Evolutionary conservation across 306 rosid genomes (phyloP), one percentile per base, ranked within the genome.

Genomic region (Cicer chorassanicum): DNA sequence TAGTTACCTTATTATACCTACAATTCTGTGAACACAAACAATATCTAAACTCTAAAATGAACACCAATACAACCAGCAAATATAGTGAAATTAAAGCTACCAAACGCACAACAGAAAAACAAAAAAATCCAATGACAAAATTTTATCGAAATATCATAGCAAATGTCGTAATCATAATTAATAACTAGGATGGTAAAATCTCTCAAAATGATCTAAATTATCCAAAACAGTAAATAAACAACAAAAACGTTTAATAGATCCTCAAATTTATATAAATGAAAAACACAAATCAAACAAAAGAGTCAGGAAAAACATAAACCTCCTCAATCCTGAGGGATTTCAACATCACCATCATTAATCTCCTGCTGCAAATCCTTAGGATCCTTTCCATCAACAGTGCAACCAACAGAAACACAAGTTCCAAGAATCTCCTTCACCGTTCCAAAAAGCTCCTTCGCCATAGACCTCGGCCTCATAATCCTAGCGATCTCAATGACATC

Each of bases 321-420:
- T 63, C 48, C 86, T 92, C 83, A 93, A 11, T 93, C 98, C 77
- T 14, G 89, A 11, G 98, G 96, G 61, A 93, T 71, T 65, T 93
- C 98, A 29, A 90, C 88, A 29, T 90, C 98, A 0, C 93, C 98
- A 6, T 93, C 93, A 12, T 78, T 6, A 2, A 93, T 85, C 72
- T 93, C 98, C 83, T 89, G 87, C 85, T 93, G 98, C 80, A 93
- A 79, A 36, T 93, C 98, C 84, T 93, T 93, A 0, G 98, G 98
- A 42, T 85, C 90, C 68, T 91, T 93, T 0, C 96, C 93, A 38
- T 93, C 96, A 15, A 93, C 98, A 6, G 93, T 89, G 62, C 98
- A 93, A 0, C 98, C 98, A 1, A 93, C 96, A 14, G 98, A 93
- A 1, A 93, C 98, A 59, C 98, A 93, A 0, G 98, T 93, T 0